Percentiles rank a stretch among this genome's conserved stretches.
These are phyloP conservation scores for Samsoniella hepiali DNA, from an alignment of 2,329 filamentous ascomycete species.

Conservation along the genomic window DNA sequence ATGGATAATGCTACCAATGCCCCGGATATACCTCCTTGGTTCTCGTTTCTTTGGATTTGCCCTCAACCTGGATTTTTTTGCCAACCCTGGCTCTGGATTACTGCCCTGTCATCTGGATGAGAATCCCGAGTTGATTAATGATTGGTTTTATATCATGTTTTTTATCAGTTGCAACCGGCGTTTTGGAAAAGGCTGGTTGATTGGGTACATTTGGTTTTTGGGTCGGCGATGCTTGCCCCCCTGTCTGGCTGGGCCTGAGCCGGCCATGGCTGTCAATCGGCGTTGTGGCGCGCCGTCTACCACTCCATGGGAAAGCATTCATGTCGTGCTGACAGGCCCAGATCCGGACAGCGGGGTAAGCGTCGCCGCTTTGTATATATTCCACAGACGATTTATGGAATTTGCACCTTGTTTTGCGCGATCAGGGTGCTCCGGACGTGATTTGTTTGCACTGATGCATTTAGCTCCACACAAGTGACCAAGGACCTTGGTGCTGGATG, in stretches of 20 bases:
- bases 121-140: slow-evolving; percentile 4
- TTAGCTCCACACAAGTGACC: background rate
- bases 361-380: slow-evolving; percentile 52
- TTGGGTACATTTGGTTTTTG: slow-evolving; percentile 6
- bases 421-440: background rate
- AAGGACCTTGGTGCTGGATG: background rate
- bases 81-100: slow-evolving; percentile 11
- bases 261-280: background rate
- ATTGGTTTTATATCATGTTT: slow-evolving; percentile 9
- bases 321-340: background rate
- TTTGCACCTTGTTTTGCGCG: slow-evolving; percentile 20
- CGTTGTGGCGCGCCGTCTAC: background rate
- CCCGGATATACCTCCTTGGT: slow-evolving; percentile 15
- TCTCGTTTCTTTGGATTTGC: slow-evolving; percentile 11
- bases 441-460: slow-evolving; percentile 9
- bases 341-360: slow-evolving; percentile 54
- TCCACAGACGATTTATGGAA: slow-evolving; percentile 42
- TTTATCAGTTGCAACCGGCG: slow-evolving; percentile 10
- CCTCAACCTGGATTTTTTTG: slow-evolving; percentile 11
- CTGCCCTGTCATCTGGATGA: slow-evolving; percentile 6
- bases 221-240: background rate
- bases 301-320: background rate
- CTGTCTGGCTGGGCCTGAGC: slow-evolving; percentile 5
- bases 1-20: slow-evolving; percentile 26
- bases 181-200: slow-evolving; percentile 15